Conservation (phyloP, 306 rosid species). For the Gynostemma pentaphyllum region DNA sequence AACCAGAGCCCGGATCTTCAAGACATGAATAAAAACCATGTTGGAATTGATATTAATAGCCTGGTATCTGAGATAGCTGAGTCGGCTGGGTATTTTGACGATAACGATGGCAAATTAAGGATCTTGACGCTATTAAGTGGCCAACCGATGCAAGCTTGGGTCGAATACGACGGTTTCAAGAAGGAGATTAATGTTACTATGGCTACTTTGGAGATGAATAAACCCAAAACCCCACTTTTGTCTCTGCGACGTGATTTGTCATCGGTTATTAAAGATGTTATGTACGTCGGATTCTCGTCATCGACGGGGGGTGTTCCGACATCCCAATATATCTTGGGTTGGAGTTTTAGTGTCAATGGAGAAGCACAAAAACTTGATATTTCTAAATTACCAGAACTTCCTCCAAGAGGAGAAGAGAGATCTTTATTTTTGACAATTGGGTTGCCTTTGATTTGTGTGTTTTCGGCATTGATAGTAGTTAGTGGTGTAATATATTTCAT, state of each 20-base stretch:
- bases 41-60: constrained; percentile 49
- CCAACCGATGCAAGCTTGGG: constrained; percentile 42
- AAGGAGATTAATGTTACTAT: constrained; percentile 36
- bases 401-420: neutral
- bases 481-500: neutral
- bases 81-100: constrained; percentile 27
- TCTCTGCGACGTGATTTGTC: constrained; percentile 37
- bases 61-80: constrained; percentile 19
- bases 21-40: constrained; percentile 57
- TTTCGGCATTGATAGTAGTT: neutral
- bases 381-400: constrained; percentile 1
- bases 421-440: neutral
- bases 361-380: constrained; percentile 27
- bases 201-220: constrained; percentile 27
- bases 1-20: constrained; percentile 21
- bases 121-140: constrained; percentile 40
- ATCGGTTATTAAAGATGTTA: constrained; percentile 13
- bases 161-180: constrained; percentile 41
- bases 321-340: constrained; percentile 46
- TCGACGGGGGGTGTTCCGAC: constrained; percentile 42
- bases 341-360: constrained; percentile 53
- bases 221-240: constrained; percentile 42
- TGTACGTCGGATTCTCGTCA: constrained; percentile 66
- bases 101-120: neutral
- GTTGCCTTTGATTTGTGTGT: neutral